Evolutionary conservation across 2,329 filamentous ascomycete species (phyloP).

Genomic region (Aureobasidium zeae): DNA sequence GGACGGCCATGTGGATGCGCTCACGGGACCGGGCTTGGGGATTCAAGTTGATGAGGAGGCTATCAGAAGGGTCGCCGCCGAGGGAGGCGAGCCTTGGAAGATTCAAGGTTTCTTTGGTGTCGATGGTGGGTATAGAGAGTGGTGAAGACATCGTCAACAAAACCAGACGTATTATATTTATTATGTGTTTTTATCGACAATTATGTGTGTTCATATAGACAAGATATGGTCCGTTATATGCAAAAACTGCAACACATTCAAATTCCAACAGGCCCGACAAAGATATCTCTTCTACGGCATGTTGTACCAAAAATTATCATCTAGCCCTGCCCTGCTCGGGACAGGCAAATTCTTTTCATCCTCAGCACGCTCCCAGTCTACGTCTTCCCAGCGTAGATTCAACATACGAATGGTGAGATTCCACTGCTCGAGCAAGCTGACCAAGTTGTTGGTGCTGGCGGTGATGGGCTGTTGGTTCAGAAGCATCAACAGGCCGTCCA

Average conservation of each 20-base stretch:
- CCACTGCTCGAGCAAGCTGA: conserved; percentile 78
- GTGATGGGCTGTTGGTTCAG: conserved; percentile 93
- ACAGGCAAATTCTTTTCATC: conserved; percentile 40
- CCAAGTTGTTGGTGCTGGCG: conserved; percentile 85
- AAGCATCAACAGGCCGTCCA: conserved; percentile 90
- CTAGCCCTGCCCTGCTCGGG: conserved; percentile 72
- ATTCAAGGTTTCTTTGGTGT: conserved; percentile 57
- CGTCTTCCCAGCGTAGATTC: conserved; percentile 82
- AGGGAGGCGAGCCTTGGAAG: conserved; percentile 53
- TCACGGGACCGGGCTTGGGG: conserved; percentile 21
- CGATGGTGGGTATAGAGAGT: conserved; percentile 57
- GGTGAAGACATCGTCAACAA: conserved; percentile 44
- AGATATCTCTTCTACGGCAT: conserved; percentile 24
- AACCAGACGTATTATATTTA: too few relatives aligned
- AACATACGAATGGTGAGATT: conserved; percentile 85
- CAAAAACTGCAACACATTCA: background rate
- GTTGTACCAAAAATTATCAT: conserved; percentile 91
- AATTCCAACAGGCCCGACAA: background rate
- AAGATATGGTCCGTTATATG: background rate
- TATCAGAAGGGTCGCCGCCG: conserved; percentile 50
- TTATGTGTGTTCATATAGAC: too few relatives aligned
- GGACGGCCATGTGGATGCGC: conserved; percentile 21
- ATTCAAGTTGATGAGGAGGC: conserved; percentile 50
- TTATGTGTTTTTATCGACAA: too few relatives aligned
- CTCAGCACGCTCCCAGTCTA: conserved; percentile 34